Evolutionary conservation across 495 filamentous ascomycete species (phyloP).

Genomic region (Lichenothelia convexa): DNA sequence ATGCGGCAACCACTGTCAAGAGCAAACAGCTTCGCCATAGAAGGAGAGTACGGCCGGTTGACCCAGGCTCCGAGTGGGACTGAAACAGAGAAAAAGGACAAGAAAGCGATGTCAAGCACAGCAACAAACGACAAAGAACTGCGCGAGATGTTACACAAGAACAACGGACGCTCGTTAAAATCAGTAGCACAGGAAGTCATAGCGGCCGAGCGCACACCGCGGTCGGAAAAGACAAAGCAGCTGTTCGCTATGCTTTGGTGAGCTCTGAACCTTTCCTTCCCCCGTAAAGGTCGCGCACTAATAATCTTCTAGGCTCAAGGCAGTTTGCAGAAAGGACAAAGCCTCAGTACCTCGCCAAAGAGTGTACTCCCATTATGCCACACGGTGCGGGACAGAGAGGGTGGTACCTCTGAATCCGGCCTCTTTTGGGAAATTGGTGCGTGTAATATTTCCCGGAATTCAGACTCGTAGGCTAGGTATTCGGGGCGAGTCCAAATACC

Average conservation of each 20-base stretch:
- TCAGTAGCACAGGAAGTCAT: constrained; percentile 71
- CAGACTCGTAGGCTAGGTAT: constrained; percentile 84
- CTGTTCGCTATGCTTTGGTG: constrained; percentile 93
- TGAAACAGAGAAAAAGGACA: constrained; percentile 44
- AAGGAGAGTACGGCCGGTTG: too few relatives aligned
- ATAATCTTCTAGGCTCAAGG: constrained; percentile 48
- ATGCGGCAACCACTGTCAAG: too few relatives aligned
- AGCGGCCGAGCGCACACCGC: constrained; percentile 55
- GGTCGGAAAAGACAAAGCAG: constrained; percentile 87
- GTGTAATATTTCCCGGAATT: constrained; percentile 86
- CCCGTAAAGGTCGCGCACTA: neutral
- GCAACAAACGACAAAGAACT: constrained; percentile 85
- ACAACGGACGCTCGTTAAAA: constrained; percentile 52
- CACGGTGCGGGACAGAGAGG: constrained; percentile 73
- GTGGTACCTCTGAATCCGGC: constrained; percentile 89
- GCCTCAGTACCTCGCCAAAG: constrained; percentile 77
- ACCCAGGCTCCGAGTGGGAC: constrained; percentile 3
- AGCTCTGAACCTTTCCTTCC: constrained; percentile 10
- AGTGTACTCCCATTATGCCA: constrained; percentile 86
- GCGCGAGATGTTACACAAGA: constrained; percentile 60
- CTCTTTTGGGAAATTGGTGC: constrained; percentile 91
- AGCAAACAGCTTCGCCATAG: too few relatives aligned
- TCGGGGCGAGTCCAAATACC: constrained; percentile 94
- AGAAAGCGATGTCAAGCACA: constrained; percentile 49
- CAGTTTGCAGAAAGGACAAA: constrained; percentile 61